Evolutionary conservation across 108 stramenopile species (phyloP), one percentile per base, ranked within the genome.

Genomic region (Fistulifera solaris): DNA sequence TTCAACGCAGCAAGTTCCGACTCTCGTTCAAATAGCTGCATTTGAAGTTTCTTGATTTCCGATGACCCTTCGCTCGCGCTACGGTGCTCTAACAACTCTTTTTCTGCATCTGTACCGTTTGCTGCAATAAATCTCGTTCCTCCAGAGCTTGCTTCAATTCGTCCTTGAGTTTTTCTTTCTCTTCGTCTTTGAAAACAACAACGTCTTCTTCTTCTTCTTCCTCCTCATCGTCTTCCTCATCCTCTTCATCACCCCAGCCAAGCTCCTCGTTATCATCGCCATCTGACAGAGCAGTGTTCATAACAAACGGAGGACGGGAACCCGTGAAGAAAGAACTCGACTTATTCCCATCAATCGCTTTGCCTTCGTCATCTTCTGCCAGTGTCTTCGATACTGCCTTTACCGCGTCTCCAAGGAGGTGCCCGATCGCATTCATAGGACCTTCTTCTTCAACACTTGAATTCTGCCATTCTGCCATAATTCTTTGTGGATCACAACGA

Each of bases 261-360:
- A 40, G 17, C 43, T 57, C 54, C 21, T 58, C 60, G 1, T 65
- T 59, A 39, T 67, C 66, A 5, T 67, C 65, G 35, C 27, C 44
- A 26, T 65, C 66, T 27, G 21, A 19, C 28, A 47, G 16, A 44
- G 80, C 75, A 15, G 80, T 81, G 68, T 81, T 81, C 63, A 76
- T 56, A n/a, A 81, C 80, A 71, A 81, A 81, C 14, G 80, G 80
- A n/a, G 80, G 80, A 4, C 78, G 73, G 18, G 42, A 46, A 10
- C 48, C 52, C 8, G 24, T 57, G 23, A 75, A 70, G 25, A 80
- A 75, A 16, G 45, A 38, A 58, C 28, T 11, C 17, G 38, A 35
- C 26, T 35, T 11, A 42, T 25, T 11, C 16, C 23, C 53, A 23
- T 27, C 54, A 39, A 48, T 38, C 5, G 39, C 48, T 5, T 25